These are phyloP conservation scores for Cladophialophora exuberans DNA, from an alignment of 2,329 filamentous ascomycete species.

Conservation along the genomic window DNA sequence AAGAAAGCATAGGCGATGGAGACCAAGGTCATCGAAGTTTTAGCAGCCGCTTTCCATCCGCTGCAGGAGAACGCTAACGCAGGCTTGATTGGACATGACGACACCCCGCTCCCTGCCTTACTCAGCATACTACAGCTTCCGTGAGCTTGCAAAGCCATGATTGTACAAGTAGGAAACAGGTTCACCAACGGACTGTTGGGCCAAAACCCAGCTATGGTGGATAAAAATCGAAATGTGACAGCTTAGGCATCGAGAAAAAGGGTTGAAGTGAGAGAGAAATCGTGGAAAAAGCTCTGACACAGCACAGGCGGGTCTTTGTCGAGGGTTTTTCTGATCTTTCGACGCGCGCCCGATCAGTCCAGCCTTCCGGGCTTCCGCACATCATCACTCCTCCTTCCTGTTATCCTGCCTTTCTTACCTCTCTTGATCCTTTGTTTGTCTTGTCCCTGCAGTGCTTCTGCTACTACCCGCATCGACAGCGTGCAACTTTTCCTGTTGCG, in stretches of 20 bases:
- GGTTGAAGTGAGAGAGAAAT: not conserved
- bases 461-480: not conserved
- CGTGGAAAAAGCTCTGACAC: not conserved
- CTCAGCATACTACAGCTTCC: slow-evolving; percentile 7
- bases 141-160: not conserved
- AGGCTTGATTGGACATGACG: not conserved
- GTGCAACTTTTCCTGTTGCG: slow-evolving; percentile 2
- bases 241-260: not conserved
- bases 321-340: too few species aligned
- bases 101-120: not conserved
- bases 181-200: not conserved
- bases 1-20: not conserved
- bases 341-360: too few species aligned
- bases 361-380: slow-evolving; percentile 1
- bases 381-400: not conserved
- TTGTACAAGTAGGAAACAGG: not conserved
- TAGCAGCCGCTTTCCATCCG: not conserved
- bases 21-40: not conserved
- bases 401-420: not conserved
- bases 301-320: not conserved
- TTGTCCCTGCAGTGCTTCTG: not conserved
- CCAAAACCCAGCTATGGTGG: not conserved
- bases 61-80: not conserved
- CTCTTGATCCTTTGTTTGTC: slow-evolving; percentile 6
- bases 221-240: not conserved